phyloP scores from a whole-genome alignment of 2,329 filamentous ascomycete genomes.

The Apiospora marii region DNA sequence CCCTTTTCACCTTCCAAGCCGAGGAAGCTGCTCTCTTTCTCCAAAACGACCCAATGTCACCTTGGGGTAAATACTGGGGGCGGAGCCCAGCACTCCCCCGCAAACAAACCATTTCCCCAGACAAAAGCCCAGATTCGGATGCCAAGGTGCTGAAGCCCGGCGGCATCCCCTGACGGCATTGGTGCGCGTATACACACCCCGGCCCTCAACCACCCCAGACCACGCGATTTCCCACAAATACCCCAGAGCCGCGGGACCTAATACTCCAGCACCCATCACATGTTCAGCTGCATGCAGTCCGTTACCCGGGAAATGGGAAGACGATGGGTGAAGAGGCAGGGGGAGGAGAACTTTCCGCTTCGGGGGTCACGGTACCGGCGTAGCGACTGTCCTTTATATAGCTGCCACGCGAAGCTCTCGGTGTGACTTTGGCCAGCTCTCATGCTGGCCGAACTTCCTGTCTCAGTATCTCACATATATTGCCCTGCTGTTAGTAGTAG shows the following conservation, averaged over 20 bases:
- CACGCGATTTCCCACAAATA: constrained; percentile 7
- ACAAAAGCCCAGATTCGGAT: background rate
- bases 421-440: background rate
- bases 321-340: background rate
- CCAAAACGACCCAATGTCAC: background rate
- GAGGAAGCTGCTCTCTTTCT: background rate
- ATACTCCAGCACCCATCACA: constrained; percentile 8
- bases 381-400: constrained; percentile 5
- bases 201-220: constrained; percentile 7
- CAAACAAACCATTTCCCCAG: constrained; percentile 6
- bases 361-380: background rate
- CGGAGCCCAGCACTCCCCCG: constrained; percentile 9
- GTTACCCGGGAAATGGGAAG: constrained; percentile 19
- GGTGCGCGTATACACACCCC: constrained; percentile 15
- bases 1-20: background rate
- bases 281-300: background rate
- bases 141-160: background rate
- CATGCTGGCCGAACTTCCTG: background rate
- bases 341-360: background rate
- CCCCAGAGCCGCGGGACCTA: background rate
- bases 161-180: background rate
- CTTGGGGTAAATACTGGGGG: constrained; percentile 16
- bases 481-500: background rate
- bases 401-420: background rate
- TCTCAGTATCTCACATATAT: background rate